Percentiles rank a stretch among this genome's conserved stretches.
Conservation (phyloP, 495 filamentous ascomycete genomes). For the Aspergillus biplanus region DNA sequence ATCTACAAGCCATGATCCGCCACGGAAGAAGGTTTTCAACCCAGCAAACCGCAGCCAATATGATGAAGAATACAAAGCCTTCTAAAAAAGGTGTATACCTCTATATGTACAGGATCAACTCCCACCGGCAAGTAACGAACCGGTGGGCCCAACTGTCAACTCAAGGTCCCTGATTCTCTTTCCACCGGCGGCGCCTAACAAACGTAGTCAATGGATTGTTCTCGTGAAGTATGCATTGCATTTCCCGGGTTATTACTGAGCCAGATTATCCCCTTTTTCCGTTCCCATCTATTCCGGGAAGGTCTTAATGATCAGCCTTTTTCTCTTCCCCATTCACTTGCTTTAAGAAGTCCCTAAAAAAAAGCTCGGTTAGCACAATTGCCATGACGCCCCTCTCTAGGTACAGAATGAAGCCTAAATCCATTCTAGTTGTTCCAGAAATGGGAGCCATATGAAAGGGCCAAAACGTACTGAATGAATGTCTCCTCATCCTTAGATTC, state of each 20-base stretch:
- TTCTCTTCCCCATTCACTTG: constrained; percentile 71
- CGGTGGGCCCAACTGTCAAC: constrained; percentile 11
- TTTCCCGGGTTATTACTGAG: not conserved
- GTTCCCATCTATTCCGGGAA: constrained; percentile 15
- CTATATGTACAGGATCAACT: constrained; percentile 49
- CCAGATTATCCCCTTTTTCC: constrained; percentile 12
- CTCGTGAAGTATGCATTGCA: not conserved
- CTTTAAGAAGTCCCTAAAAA: constrained; percentile 75
- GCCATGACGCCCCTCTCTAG: not conserved
- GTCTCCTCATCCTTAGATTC: constrained; percentile 90
- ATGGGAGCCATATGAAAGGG: constrained; percentile 3
- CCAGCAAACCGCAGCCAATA: not conserved
- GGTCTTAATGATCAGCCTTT: constrained; percentile 64
- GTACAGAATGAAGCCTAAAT: not conserved
- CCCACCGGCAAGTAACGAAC: constrained; percentile 10
- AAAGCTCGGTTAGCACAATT: constrained; percentile 8
- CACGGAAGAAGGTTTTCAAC: not conserved
- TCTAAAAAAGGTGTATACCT: constrained; percentile 44
- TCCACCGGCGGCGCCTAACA: not conserved
- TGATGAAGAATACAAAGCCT: constrained; percentile 29
- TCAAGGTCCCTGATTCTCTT: constrained; percentile 21
- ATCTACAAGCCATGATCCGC: not conserved
- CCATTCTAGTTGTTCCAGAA: not conserved
- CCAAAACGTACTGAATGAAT: constrained; percentile 85
- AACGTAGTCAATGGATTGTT: constrained; percentile 3